Conservation (phyloP, 805 yeast species). For the Saccharomycopsis fibuligera region DNA sequence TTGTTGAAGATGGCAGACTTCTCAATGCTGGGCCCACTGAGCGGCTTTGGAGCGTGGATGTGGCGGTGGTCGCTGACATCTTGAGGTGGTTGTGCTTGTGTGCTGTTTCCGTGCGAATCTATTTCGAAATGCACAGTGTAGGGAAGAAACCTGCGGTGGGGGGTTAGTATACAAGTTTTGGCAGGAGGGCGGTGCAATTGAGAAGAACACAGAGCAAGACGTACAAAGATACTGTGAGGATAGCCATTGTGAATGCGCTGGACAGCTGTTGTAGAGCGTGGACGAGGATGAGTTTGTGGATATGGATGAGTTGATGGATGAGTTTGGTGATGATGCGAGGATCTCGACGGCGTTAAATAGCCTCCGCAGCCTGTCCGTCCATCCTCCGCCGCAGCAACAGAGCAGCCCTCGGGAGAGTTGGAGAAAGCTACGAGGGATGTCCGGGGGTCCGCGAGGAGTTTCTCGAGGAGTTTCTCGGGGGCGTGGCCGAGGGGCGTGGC, state of each 20-base stretch:
- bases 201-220: constrained; percentile 1
- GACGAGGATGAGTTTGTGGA: not conserved
- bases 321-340: not conserved
- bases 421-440: no score
- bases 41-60: not conserved
- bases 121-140: constrained; percentile 20
- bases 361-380: not conserved
- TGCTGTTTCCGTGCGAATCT: not conserved
- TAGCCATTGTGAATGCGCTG: constrained; percentile 9
- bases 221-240: constrained; percentile 17
- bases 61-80: not conserved
- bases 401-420: no score
- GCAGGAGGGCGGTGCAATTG: no score
- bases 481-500: no score
- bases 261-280: not conserved
- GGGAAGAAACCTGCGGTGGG: constrained; percentile 17
- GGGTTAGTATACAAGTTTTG: not conserved
- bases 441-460: no score
- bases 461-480: no score
- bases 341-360: not conserved
- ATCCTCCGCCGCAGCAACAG: no score
- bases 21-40: not conserved
- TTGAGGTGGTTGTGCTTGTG: no score
- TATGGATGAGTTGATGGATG: not conserved
- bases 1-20: not conserved